Conservation (phyloP, 2,329 filamentous ascomycete species). For the Aspergillus sp. region DNA sequence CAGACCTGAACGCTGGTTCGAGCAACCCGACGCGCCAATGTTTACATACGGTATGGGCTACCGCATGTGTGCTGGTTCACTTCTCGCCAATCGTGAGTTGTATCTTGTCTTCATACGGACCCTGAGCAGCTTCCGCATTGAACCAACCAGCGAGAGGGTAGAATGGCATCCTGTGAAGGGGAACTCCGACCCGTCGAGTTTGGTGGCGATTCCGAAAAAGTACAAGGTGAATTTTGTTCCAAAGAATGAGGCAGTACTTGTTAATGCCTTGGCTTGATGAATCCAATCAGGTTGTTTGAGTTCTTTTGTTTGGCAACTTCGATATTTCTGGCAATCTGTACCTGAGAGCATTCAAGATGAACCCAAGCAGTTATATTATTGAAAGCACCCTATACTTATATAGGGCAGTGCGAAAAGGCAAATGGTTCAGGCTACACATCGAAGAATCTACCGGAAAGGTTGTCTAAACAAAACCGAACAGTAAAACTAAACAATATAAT, state of each 20-base stretch:
- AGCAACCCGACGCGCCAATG: constrained; percentile 62
- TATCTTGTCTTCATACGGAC: constrained; percentile 65
- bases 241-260: constrained; percentile 48
- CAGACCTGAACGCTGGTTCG: constrained; percentile 62
- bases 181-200: constrained; percentile 60
- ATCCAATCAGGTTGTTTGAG: background rate
- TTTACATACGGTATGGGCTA: constrained; percentile 68
- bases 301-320: constrained; percentile 1
- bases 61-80: constrained; percentile 65
- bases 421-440: too few relatives aligned
- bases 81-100: constrained; percentile 64
- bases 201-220: constrained; percentile 60
- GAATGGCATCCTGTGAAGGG: constrained; percentile 61
- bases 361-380: too few relatives aligned
- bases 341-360: background rate
- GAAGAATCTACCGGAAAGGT: background rate
- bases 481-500: background rate
- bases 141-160: constrained; percentile 50
- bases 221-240: constrained; percentile 62
- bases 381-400: too few relatives aligned
- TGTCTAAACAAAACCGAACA: background rate
- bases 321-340: background rate
- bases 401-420: too few relatives aligned
- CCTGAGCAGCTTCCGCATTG: constrained; percentile 61
- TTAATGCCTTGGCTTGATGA: constrained; percentile 37